phyloP scores from a whole-genome alignment of 2,329 filamentous ascomycete genomes.

The Chrysosporium queenslandicum region DNA sequence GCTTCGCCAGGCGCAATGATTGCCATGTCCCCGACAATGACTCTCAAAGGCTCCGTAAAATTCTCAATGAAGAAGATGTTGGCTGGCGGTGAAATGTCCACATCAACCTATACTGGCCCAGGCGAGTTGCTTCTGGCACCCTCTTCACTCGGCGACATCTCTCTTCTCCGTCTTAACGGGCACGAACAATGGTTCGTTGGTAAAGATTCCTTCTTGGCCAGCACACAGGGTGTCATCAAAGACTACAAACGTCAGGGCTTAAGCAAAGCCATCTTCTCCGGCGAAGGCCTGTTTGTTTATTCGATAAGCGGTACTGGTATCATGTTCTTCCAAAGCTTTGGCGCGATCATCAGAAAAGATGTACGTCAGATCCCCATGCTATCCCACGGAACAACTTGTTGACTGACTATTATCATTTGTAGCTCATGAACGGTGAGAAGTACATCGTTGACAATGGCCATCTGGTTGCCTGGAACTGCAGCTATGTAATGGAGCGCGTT shows the following conservation, averaged over 20 bases:
- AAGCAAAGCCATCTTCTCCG: constrained; percentile 84
- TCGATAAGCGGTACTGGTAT: constrained; percentile 72
- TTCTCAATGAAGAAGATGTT: constrained; percentile 91
- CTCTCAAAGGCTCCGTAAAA: constrained; percentile 69
- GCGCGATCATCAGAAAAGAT: constrained; percentile 89
- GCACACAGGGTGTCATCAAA: constrained; percentile 76
- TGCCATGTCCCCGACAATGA: constrained; percentile 83
- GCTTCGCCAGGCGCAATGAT: constrained; percentile 63
- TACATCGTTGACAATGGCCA: constrained; percentile 93
- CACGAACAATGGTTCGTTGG: constrained; percentile 67
- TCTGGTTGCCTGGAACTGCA: constrained; percentile 91
- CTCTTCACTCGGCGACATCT: constrained; percentile 70
- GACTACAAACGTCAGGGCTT: constrained; percentile 80
- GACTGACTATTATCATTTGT: background rate
- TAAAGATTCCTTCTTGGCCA: constrained; percentile 74
- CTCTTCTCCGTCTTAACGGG: constrained; percentile 63
- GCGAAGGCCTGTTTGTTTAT: constrained; percentile 85
- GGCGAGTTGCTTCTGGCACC: constrained; percentile 84
- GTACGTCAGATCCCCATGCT: constrained; percentile 41
- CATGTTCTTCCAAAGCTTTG: constrained; percentile 85
- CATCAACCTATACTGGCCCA: constrained; percentile 75
- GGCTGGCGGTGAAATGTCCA: constrained; percentile 65
- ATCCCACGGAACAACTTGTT: background rate
- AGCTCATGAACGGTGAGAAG: constrained; percentile 56
- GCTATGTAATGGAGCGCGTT: constrained; percentile 77